Percentiles rank a stretch among this genome's conserved stretches.
These are phyloP conservation scores for Paraphaeosphaeria minitans DNA, from an alignment of 2,329 filamentous ascomycete genomes.

Conservation along the genomic window DNA sequence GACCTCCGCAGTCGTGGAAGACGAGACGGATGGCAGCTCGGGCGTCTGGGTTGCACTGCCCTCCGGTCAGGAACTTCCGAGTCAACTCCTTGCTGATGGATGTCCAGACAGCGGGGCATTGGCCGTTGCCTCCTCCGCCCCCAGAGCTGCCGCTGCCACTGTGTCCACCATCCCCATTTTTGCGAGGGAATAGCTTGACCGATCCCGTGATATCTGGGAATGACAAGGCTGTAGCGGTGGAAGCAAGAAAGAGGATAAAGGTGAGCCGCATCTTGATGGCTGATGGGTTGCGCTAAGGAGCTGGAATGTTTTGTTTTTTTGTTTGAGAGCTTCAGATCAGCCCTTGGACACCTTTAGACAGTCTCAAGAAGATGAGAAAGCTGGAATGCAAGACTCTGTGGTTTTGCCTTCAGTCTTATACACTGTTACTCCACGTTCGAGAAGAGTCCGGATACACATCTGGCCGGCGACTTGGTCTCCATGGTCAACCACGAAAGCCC, in stretches of 20 bases:
- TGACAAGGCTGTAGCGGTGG: conserved; percentile 23
- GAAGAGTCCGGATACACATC: background rate
- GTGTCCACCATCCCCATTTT: conserved; percentile 9
- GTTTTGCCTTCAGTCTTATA: background rate
- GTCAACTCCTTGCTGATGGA: conserved; percentile 36
- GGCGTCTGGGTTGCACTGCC: conserved; percentile 39
- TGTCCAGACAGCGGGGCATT: conserved; percentile 39
- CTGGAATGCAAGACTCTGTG: background rate
- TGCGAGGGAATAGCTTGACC: conserved; percentile 19
- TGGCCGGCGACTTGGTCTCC: background rate
- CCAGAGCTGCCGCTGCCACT: conserved; percentile 6
- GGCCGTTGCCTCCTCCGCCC: conserved; percentile 3
- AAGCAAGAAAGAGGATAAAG: conserved; percentile 20
- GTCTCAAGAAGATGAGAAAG: background rate
- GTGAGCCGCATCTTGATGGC: conserved; percentile 22
- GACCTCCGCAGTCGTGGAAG: conserved; percentile 42
- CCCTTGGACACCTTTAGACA: background rate
- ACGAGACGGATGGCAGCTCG: conserved; percentile 41
- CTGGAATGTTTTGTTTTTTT: background rate
- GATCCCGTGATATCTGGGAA: conserved; percentile 19
- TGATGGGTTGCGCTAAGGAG: background rate
- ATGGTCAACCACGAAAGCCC: background rate
- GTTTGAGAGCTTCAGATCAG: background rate
- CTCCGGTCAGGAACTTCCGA: conserved; percentile 26
- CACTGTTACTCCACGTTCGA: background rate